Evolutionary conservation across 2,329 filamentous ascomycete species (phyloP).

Genomic region (Colletotrichum godetiae): DNA sequence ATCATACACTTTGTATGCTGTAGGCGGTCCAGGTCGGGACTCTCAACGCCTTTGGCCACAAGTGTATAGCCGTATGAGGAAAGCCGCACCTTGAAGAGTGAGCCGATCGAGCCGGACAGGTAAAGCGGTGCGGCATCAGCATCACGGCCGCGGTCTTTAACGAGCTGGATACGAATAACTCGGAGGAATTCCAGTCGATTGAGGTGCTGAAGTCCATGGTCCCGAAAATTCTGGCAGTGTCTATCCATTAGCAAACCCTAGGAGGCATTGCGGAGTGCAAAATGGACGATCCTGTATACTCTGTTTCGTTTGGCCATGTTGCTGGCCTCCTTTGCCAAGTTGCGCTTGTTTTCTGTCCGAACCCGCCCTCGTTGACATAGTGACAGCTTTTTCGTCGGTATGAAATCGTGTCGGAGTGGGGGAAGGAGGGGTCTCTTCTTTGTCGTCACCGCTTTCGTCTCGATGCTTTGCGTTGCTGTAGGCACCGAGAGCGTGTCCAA

Average conservation of each 20-base stretch:
- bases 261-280: conserved; percentile 44
- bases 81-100: conserved; percentile 52
- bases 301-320: neutral
- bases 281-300: conserved; percentile 42
- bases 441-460: too few species aligned
- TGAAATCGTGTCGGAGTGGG: conserved; percentile 28
- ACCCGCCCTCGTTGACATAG: neutral
- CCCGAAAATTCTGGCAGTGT: conserved; percentile 43
- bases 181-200: conserved; percentile 40
- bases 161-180: conserved; percentile 43
- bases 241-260: conserved; percentile 42
- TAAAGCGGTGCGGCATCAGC: conserved; percentile 45
- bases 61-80: conserved; percentile 49
- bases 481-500: too few species aligned
- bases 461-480: too few species aligned
- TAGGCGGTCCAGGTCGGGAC: too few species aligned
- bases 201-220: conserved; percentile 43
- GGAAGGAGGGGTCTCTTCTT: too few species aligned
- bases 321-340: conserved; percentile 1
- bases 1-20: too few species aligned
- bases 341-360: conserved; percentile 13
- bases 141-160: conserved; percentile 43
- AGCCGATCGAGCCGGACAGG: conserved; percentile 42
- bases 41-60: too few species aligned
- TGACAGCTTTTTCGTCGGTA: conserved; percentile 24